Base-by-base conservation (phyloP, 148 eudicot species). In the Bassia scoparia region DNA sequence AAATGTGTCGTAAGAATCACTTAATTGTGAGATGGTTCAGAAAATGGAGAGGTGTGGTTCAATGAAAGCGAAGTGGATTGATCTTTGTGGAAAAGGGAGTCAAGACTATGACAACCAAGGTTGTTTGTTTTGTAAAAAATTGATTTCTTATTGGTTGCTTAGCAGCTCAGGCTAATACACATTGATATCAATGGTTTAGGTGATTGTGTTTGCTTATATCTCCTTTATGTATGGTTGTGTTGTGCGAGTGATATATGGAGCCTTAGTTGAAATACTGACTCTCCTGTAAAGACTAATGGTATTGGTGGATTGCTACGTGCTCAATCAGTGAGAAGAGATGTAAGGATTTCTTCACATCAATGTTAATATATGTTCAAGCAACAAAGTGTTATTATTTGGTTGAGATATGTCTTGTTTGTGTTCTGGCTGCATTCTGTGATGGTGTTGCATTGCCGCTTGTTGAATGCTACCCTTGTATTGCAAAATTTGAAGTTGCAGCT, bases 321-420 rank as follows among this genome's bases (percentile, higher is more conserved):
- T 95, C 77, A 95, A 95, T 81, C 99, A 91, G 75, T 95, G 94
- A 86, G 96, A 76, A 82, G 99, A 82, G 99, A 95, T 86, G 99
- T 95, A 74, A 88, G 99, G 64, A 67, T 14, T 69, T 55, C 48
- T 75, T 64, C 31, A 55, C 33, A 27, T 70, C 46, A 41, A 41
- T 41, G 46, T 41, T 11, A 41, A 41, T 41, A 41, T 41, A 41
- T 41, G 46, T 41, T 56, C 7, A 46, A 7, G 52, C n/a, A n/a
- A 30, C 9, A 21, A 8, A 37, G 24, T 43, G 50, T 15, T 21
- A 23, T n/a, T 68, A 49, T 67, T 58, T 73, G 1, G 15, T 31
- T 37, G 6, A 33, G 2, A 37, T 65, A 20, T 49, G 69, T 69
- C 17, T 62, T 5, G 8, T 70, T 64, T 74, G 68, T 58, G 24